phyloP scores from a whole-genome alignment of 2,329 filamentous ascomycete species.

The Thelonectria olida region DNA sequence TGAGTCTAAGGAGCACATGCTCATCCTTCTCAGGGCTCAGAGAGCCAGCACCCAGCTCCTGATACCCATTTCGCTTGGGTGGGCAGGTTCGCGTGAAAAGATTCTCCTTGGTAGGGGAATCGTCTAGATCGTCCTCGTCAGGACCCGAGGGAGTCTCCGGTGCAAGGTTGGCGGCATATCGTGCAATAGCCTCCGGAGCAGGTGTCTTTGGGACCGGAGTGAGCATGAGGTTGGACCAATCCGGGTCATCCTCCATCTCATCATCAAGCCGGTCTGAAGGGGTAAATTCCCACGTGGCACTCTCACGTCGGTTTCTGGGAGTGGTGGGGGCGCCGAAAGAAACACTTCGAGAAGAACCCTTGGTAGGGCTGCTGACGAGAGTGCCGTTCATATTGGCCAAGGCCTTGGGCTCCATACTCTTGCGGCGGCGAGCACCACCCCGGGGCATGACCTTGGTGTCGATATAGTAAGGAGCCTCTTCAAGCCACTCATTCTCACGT shows the following conservation, averaged over 20 bases:
- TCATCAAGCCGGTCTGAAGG: conserved; percentile 56
- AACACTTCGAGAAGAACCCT: conserved; percentile 48
- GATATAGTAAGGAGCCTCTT: conserved; percentile 75
- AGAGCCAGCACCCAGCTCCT: conserved; percentile 54
- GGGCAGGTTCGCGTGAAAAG: conserved; percentile 64
- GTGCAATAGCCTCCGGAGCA: conserved; percentile 62
- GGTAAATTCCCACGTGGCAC: conserved; percentile 63
- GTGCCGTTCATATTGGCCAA: conserved; percentile 75
- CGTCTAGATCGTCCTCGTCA: conserved; percentile 43
- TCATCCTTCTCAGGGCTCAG: conserved; percentile 63
- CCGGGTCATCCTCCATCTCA: conserved; percentile 51
- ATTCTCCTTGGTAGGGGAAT: conserved; percentile 46
- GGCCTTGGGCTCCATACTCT: conserved; percentile 82
- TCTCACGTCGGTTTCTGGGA: conserved; percentile 62
- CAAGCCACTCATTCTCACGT: conserved; percentile 78
- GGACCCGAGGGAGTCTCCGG: conserved; percentile 55
- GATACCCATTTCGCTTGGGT: conserved; percentile 54
- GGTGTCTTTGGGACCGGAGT: conserved; percentile 69
- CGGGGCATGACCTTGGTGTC: conserved; percentile 74
- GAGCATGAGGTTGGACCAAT: conserved; percentile 56
- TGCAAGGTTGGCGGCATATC: conserved; percentile 59
- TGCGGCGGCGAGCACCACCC: conserved; percentile 75
- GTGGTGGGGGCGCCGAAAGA: conserved; percentile 58
- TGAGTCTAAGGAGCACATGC: conserved; percentile 68
- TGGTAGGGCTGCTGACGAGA: conserved; percentile 57